Conservation (phyloP, 306 rosid genomes). For the Cicer pinnatifidum region DNA sequence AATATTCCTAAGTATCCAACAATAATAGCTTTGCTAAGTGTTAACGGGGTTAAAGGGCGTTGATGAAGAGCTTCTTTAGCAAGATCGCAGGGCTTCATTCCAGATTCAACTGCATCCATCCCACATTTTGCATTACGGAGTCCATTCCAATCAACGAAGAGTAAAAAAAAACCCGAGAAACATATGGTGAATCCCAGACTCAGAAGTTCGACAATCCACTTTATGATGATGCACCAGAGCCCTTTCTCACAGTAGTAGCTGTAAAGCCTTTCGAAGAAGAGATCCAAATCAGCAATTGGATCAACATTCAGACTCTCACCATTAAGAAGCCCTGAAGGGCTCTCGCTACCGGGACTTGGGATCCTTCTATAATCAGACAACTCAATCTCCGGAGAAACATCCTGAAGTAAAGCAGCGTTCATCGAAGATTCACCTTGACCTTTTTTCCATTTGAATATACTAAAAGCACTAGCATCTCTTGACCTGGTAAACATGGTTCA, state of each 20-base stretch:
- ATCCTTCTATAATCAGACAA: conserved; percentile 68
- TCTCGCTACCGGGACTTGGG: conserved; percentile 81
- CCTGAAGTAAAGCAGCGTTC: conserved; percentile 61
- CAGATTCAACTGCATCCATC: conserved; percentile 91
- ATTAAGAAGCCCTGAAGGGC: conserved; percentile 86
- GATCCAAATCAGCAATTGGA: conserved; percentile 88
- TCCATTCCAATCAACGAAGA: conserved; percentile 94
- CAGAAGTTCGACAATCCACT: conserved; percentile 91
- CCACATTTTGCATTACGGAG: conserved; percentile 95
- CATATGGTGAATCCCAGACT: conserved; percentile 85
- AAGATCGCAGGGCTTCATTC: conserved; percentile 89
- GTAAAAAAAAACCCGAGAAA: conserved; percentile 81
- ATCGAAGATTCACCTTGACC: conserved; percentile 62
- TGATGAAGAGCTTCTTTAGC: conserved; percentile 81
- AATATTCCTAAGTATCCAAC: conserved; percentile 88
- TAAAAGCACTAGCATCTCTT: conserved; percentile 51
- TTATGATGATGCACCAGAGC: conserved; percentile 85
- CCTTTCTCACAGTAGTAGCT: conserved; percentile 92
- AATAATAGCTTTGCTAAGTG: conserved; percentile 72
- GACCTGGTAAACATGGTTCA: conserved; percentile 81
- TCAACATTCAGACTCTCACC: conserved; percentile 70
- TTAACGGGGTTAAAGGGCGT: conserved; percentile 85
- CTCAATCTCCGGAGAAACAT: conserved; percentile 72
- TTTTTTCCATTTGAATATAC: conserved; percentile 70
- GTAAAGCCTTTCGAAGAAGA: conserved; percentile 90